Evolutionary conservation across 148 eudicot species (phyloP).

Genomic region (Amaranthus cruentus): DNA sequence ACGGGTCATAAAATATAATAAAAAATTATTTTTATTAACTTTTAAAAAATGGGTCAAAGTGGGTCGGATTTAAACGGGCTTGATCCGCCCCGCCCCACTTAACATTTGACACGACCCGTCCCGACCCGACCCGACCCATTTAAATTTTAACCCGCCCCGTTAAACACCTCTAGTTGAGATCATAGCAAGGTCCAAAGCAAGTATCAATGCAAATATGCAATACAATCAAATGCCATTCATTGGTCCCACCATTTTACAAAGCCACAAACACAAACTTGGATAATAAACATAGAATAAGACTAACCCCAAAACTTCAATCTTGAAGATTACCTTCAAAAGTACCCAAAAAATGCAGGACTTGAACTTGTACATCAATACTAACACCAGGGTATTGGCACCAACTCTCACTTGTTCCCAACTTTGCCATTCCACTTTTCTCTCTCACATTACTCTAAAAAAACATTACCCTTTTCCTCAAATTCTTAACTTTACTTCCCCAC

Average conservation of each 20-base stretch:
- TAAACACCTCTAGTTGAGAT: too few relatives aligned
- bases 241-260: constrained; percentile 20
- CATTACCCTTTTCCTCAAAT: constrained; percentile 10
- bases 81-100: too few relatives aligned
- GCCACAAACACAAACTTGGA: constrained; percentile 3
- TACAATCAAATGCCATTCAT: background rate
- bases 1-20: too few relatives aligned
- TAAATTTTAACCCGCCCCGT: too few relatives aligned
- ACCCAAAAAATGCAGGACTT: constrained; percentile 21
- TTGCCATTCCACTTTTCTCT: constrained; percentile 13
- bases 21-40: too few relatives aligned
- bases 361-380: background rate
- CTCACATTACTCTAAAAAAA: background rate
- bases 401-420: constrained; percentile 6
- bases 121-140: too few relatives aligned
- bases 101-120: too few relatives aligned
- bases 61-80: too few relatives aligned
- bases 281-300: background rate
- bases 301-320: constrained; percentile 7
- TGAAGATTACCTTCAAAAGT: background rate
- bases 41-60: too few relatives aligned
- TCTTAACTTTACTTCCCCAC: constrained; percentile 11
- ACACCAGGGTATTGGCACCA: background rate
- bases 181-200: too few relatives aligned
- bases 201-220: background rate